Conservation (phyloP, 75 land plant species). For the Azolla pinnata region DNA sequence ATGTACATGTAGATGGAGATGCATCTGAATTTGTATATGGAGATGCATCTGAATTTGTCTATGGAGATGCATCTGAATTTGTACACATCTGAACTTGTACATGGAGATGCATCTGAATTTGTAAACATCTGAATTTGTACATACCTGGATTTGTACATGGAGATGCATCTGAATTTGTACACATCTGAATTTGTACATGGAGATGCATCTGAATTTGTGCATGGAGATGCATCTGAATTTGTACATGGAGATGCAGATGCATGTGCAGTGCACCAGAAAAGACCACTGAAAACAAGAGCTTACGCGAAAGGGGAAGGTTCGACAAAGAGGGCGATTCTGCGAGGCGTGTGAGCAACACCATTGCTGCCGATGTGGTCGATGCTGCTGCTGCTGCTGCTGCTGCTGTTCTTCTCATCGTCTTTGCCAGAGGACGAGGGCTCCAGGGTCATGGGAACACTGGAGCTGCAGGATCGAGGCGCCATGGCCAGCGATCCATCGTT, state of each 20-base stretch:
- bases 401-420: too few relatives aligned
- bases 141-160: not conserved
- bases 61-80: not conserved
- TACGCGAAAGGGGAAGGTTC: constrained; percentile 99
- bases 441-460: too few relatives aligned
- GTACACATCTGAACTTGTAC: not conserved
- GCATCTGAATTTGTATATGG: not conserved
- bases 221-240: not conserved
- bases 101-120: not conserved
- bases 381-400: not conserved
- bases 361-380: not conserved
- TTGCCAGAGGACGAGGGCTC: too few relatives aligned
- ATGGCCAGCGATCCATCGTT: too few relatives aligned
- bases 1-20: not conserved
- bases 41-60: not conserved
- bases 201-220: not conserved
- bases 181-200: not conserved
- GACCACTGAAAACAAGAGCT: constrained; percentile 29
- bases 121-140: not conserved
- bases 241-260: not conserved
- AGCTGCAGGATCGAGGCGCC: too few relatives aligned
- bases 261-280: too few relatives aligned
- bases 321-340: constrained; percentile 92
- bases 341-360: constrained; percentile 35
- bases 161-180: not conserved